phyloP scores from a whole-genome alignment of 2,329 filamentous ascomycete species.

The Arthrobotrys musiformis region DNA sequence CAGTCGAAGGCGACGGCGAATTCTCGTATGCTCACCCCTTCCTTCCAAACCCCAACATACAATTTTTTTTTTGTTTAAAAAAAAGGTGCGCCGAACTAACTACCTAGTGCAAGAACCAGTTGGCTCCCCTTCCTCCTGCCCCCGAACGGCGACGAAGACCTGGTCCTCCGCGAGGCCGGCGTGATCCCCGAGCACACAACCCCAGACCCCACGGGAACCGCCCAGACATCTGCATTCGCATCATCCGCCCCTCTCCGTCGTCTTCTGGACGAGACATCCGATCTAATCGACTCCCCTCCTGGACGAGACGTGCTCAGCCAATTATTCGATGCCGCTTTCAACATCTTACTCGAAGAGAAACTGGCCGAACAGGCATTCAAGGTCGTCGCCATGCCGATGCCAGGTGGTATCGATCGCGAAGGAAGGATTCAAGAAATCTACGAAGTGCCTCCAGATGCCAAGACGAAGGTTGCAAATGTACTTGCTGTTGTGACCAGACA shows the following conservation, averaged over 20 bases:
- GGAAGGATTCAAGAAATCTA: constrained; percentile 67
- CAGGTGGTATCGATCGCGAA: constrained; percentile 56
- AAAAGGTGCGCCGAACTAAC: constrained; percentile 54
- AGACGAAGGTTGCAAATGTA: constrained; percentile 83
- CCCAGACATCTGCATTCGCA: constrained; percentile 61
- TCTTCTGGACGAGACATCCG: constrained; percentile 92
- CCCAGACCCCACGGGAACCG: constrained; percentile 60
- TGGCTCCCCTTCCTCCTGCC: constrained; percentile 91
- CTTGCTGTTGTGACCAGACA: constrained; percentile 90
- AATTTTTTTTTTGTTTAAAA: too few species aligned
- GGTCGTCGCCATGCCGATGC: constrained; percentile 63
- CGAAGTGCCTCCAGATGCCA: constrained; percentile 64
- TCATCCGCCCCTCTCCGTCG: constrained; percentile 75
- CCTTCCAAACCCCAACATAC: too few species aligned
- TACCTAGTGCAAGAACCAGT: constrained; percentile 66
- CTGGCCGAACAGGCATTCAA: constrained; percentile 83
- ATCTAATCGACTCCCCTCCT: constrained; percentile 91
- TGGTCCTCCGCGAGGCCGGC: constrained; percentile 83
- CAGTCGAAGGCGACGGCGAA: constrained; percentile 74
- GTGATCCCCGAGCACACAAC: constrained; percentile 71
- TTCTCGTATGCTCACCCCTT: constrained; percentile 36
- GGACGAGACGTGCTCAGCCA: constrained; percentile 87
- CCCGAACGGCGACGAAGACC: constrained; percentile 78
- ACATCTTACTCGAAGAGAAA: constrained; percentile 82
- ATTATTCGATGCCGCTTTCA: constrained; percentile 88